These are phyloP conservation scores for Rasamsonia emersonii DNA, from an alignment of 2,329 filamentous ascomycete species.

Conservation along the genomic window DNA sequence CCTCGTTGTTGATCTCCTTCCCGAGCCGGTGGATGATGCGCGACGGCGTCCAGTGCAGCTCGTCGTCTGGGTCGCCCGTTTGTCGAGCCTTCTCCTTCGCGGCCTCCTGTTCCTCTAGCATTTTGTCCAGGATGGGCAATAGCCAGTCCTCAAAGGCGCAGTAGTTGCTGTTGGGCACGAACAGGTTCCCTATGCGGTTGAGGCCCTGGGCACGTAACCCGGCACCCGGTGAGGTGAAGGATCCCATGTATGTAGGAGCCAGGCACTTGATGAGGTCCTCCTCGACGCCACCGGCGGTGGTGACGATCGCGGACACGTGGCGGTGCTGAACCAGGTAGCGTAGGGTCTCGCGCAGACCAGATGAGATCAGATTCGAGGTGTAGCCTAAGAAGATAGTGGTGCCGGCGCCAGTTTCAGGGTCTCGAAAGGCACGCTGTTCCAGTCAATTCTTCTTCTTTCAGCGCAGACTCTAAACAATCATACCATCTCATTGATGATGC, in stretches of 20 bases:
- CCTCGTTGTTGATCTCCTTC: slow-evolving; percentile 86
- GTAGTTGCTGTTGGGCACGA: slow-evolving; percentile 96
- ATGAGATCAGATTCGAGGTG: slow-evolving; percentile 96
- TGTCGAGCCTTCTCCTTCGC: slow-evolving; percentile 49
- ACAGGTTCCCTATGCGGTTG: slow-evolving; percentile 90
- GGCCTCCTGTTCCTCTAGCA: slow-evolving; percentile 89
- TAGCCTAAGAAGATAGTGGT: slow-evolving; percentile 97
- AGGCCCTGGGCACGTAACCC: slow-evolving; percentile 74
- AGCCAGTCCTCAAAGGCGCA: slow-evolving; percentile 98
- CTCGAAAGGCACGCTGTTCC: slow-evolving; percentile 69
- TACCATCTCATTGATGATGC: slow-evolving; percentile 96
- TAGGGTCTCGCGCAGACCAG: slow-evolving; percentile 80
- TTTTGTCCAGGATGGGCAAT: slow-evolving; percentile 83
- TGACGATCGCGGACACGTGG: slow-evolving; percentile 88
- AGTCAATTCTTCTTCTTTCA: too few species aligned
- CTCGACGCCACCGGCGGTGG: slow-evolving; percentile 89
- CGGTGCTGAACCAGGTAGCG: slow-evolving; percentile 89
- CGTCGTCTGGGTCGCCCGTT: slow-evolving; percentile 45
- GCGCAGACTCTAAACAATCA: slow-evolving; percentile 5
- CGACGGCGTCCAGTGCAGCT: slow-evolving; percentile 85
- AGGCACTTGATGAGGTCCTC: slow-evolving; percentile 99
- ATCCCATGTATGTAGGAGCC: slow-evolving; percentile 83
- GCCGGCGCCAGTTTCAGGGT: slow-evolving; percentile 66
- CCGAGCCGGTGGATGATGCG: slow-evolving; percentile 85
- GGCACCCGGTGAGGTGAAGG: slow-evolving; percentile 69